Percentiles rank a stretch among this genome's conserved stretches.
Evolutionary conservation across 148 eudicot species (phyloP).

Genomic region (Chenopodium berlandieri): DNA sequence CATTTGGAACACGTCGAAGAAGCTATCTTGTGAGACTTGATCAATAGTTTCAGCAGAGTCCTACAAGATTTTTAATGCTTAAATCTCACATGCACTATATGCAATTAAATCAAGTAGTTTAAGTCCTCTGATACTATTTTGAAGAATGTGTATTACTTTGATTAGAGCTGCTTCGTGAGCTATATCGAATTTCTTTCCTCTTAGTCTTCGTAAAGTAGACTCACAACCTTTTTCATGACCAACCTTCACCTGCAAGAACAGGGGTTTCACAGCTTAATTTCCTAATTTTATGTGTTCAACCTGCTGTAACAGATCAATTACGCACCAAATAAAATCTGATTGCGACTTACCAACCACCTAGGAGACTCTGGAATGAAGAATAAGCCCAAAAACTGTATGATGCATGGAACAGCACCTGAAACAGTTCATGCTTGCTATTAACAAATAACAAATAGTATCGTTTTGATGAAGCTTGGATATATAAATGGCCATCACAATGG

Average conservation of each 20-base stretch:
- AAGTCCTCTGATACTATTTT: too few species aligned
- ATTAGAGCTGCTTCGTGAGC: conserved; percentile 61
- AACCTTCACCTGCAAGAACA: conserved; percentile 46
- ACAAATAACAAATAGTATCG: background rate
- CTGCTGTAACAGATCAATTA: background rate
- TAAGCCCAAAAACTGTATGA: conserved; percentile 46
- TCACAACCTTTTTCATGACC: conserved; percentile 45
- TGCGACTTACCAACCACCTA: conserved; percentile 60
- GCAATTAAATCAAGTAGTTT: background rate
- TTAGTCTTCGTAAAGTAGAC: conserved; percentile 45
- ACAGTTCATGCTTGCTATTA: background rate
- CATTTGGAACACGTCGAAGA: conserved; percentile 40
- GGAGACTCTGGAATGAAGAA: conserved; percentile 69
- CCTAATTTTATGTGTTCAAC: background rate
- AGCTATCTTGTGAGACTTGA: conserved; percentile 31
- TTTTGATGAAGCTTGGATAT: background rate
- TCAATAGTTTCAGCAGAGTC: conserved; percentile 35
- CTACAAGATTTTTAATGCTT: conserved; percentile 20
- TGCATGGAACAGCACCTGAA: conserved; percentile 51
- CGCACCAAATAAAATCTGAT: background rate
- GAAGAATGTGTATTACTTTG: conserved; percentile 34
- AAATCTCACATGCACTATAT: background rate
- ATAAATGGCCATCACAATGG: background rate
- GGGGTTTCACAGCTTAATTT: background rate
- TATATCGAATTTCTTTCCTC: conserved; percentile 53